Base-by-base conservation (phyloP, 75 land plant genomes). In the Isoetes taiwanensis region DNA sequence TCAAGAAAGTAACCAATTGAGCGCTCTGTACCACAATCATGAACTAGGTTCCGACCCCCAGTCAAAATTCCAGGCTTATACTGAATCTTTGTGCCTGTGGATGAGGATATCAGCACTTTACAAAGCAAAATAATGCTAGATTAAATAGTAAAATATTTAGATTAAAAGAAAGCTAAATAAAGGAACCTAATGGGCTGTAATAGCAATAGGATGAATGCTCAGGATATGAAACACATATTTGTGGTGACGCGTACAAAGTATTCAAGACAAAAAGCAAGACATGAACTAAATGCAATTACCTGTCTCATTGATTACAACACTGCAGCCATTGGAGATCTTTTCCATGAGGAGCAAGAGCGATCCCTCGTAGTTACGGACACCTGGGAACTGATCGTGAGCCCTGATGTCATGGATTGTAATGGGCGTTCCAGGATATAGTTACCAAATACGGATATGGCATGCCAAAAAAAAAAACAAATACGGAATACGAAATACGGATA, bases 1-100 rank as follows among this genome's bases (percentile, higher is more conserved):
- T 94, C 99, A 62, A 94, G 35, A 54, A 94, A 94, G 67, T 89
- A 94, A 1, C 99, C 99, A 59, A 94, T 80, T 6, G 89, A 34
- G 0, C 98, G 67, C 48, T 70, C 65, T 6, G 78, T 54, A 8
- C 96, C 96, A 63, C 96, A 94, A 43, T 84, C 94, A 59, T 94
- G 99, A 10, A 59, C 80, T 28, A 87, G 59, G 56, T 65, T 17
- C 28, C 69, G 83, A 42, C 94, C 94, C 23, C 99, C 96, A 58
- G 78, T 56, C 56, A 94, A 50, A 9, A 84, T 61, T 25, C 99
- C 99, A 0, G 96, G 96, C 66, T 94, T 94, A 64, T 88, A 94
- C 68, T 80, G 72, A 58, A 94, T 53, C 55, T 80, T 84, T 26
- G 99, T 94, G 1, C 96, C 96, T 89, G 68, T 39, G n/a, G n/a